Evolutionary conservation across 2,329 filamentous ascomycete genomes (phyloP).

Genomic region (Ilyonectria mors-panacis): DNA sequence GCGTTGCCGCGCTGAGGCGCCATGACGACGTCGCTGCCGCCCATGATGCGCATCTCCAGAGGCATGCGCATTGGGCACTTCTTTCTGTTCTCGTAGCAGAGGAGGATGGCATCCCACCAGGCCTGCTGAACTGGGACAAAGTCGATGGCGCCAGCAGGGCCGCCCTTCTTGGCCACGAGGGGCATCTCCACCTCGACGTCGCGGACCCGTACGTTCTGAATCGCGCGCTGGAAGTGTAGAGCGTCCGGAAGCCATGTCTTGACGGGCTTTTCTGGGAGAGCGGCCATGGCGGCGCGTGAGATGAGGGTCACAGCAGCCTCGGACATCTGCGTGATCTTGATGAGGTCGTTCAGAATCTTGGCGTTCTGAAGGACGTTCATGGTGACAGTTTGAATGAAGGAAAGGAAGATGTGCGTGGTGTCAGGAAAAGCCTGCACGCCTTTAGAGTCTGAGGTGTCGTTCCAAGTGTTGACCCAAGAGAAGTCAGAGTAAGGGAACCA

Average conservation of each 20-base stretch:
- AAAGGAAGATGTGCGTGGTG: constrained; percentile 15
- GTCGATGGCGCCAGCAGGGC: not conserved
- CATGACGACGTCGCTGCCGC: constrained; percentile 29
- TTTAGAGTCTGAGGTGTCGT: constrained; percentile 10
- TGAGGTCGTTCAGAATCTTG: constrained; percentile 10
- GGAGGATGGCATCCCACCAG: constrained; percentile 33
- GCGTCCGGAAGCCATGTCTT: constrained; percentile 26
- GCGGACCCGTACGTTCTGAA: constrained; percentile 33
- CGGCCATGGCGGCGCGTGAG: not conserved
- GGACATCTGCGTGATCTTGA: not conserved
- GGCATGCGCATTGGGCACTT: constrained; percentile 34
- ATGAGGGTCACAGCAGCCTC: not conserved
- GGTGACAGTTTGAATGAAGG: constrained; percentile 17
- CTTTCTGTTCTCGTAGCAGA: constrained; percentile 23
- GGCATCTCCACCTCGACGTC: constrained; percentile 33
- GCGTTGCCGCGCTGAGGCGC: constrained; percentile 29
- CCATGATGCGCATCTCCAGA: constrained; percentile 36
- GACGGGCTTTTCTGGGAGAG: constrained; percentile 14
- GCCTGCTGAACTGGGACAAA: constrained; percentile 25
- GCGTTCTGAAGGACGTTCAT: constrained; percentile 33
- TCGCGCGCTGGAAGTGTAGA: constrained; percentile 31
- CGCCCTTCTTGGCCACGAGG: constrained; percentile 11
- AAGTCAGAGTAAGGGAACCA: constrained; percentile 33
- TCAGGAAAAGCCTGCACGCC: constrained; percentile 17
- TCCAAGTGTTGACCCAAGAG: constrained; percentile 34